Evolutionary conservation across 2,329 filamentous ascomycete species (phyloP), one percentile per base, ranked within the genome.

Genomic region (Talaromyces albobiverticillius): DNA sequence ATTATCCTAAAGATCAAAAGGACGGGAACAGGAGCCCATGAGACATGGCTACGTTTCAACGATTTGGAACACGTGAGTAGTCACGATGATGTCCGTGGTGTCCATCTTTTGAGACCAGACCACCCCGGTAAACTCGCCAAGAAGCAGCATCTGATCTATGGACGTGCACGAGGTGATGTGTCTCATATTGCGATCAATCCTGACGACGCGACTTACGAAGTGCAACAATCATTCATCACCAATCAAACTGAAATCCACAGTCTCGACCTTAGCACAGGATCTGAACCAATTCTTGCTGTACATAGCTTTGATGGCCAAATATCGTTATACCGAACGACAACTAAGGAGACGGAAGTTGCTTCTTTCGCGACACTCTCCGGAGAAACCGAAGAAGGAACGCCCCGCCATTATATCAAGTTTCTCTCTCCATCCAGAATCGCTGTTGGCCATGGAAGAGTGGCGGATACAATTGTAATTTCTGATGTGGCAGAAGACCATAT

Each of bases 21-120:
- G 51, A 73, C 73, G 22, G 76, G 73, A 11, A 58, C 47, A 51
- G 61, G 57, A 14, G 53, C 38, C 43, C 62, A 64, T 51, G 69
- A 68, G 53, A 64, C 66, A 29, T 85, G 81, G 80, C 71, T 75
- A 32, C 72, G 76, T 2, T 84, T 82, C 60, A 76, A 76, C 53
- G 77, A 81, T 13, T 67, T 78, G 5, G 71, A 78, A 7, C 71
- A 76, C 42, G 66, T 69, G 22, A 80, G 82, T 59, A 72, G 82
- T 74, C 49, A 76, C 52, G 82, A 86, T 62, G 84, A 87, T 64
- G 81, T 87, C 31, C 81, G 80, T 16, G 74, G 77, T 26, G 57
- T 86, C 46, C 79, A 81, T 59, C 61, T 86, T 1, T 62, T 87
- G 26, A 69, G 69, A 25, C 69, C 75, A 5, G 65, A 71, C 22